phyloP scores from a whole-genome alignment of 2,329 filamentous ascomycete genomes.

The Sclerotinia subarctica region DNA sequence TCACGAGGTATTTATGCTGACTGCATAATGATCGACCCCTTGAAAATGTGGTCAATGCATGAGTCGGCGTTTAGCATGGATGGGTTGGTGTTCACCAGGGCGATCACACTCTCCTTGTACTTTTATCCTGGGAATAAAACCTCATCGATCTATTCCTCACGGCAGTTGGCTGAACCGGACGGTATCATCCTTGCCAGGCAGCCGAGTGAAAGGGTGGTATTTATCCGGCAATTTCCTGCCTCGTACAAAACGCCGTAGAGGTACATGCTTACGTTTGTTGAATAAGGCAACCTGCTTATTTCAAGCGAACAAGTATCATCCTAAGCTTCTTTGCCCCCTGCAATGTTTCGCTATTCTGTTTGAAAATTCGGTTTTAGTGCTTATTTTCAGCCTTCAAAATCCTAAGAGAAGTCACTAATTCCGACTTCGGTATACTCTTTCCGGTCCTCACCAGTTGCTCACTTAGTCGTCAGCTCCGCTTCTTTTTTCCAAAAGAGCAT shows the following conservation, averaged over 20 bases:
- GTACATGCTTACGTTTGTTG: conserved; percentile 12
- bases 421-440: conserved; percentile 22
- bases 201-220: not conserved
- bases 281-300: conserved; percentile 17
- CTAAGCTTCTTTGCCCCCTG: conserved; percentile 23
- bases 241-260: conserved; percentile 12
- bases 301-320: conserved; percentile 15
- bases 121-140: conserved; percentile 25
- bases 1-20: conserved; percentile 22
- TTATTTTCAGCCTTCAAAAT: conserved; percentile 34
- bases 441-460: conserved; percentile 17
- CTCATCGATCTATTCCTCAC: conserved; percentile 25
- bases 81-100: conserved; percentile 27
- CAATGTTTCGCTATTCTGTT: not conserved
- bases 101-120: conserved; percentile 20
- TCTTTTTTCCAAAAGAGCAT: conserved; percentile 21
- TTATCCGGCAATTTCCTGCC: conserved; percentile 16
- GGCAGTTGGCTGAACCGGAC: conserved; percentile 27
- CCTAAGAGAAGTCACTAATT: conserved; percentile 26
- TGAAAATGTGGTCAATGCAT: conserved; percentile 24
- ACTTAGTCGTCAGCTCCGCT: conserved; percentile 30
- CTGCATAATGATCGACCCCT: conserved; percentile 20
- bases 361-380: conserved; percentile 30
- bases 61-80: conserved; percentile 24
- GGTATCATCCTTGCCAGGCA: conserved; percentile 15